Conservation (phyloP, 768 basidiomycete species). For the Podaxis sp. region DNA sequence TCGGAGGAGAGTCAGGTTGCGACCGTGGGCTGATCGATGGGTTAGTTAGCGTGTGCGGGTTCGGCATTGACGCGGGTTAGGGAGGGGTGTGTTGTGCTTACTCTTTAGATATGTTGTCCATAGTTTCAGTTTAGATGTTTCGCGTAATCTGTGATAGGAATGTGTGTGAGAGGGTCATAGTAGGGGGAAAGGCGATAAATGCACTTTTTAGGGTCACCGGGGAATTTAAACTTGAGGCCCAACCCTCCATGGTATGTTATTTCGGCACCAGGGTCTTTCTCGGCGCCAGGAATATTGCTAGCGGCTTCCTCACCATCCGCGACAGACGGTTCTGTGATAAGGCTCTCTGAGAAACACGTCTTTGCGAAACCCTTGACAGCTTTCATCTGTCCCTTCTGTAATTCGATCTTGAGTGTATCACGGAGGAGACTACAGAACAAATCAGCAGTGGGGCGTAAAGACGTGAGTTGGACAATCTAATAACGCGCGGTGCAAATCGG, state of each 20-base stretch:
- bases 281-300: slow-evolving; percentile 50
- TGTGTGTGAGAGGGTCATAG: slow-evolving; percentile 8
- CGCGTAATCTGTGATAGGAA: slow-evolving; percentile 55
- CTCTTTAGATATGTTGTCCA: slow-evolving; percentile 87
- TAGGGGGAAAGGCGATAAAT: slow-evolving; percentile 17
- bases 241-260: slow-evolving; percentile 72
- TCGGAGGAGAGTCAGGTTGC: slow-evolving; percentile 90
- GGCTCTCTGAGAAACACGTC: slow-evolving; percentile 92
- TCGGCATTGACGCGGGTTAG: background rate
- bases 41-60: background rate
- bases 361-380: slow-evolving; percentile 84
- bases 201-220: slow-evolving; percentile 89
- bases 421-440: slow-evolving; percentile 87
- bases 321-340: slow-evolving; percentile 54
- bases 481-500: background rate
- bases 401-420: slow-evolving; percentile 83
- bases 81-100: slow-evolving; percentile 27
- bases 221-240: slow-evolving; percentile 82
- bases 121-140: slow-evolving; percentile 92
- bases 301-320: slow-evolving; percentile 59
- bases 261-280: slow-evolving; percentile 52
- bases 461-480: slow-evolving; percentile 91
- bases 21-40: slow-evolving; percentile 67
- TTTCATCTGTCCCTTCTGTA: slow-evolving; percentile 93
- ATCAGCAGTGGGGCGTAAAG: slow-evolving; percentile 89